Evolutionary conservation across 2,329 filamentous ascomycete genomes (phyloP).

Genomic region (Colletotrichum noveboracense): DNA sequence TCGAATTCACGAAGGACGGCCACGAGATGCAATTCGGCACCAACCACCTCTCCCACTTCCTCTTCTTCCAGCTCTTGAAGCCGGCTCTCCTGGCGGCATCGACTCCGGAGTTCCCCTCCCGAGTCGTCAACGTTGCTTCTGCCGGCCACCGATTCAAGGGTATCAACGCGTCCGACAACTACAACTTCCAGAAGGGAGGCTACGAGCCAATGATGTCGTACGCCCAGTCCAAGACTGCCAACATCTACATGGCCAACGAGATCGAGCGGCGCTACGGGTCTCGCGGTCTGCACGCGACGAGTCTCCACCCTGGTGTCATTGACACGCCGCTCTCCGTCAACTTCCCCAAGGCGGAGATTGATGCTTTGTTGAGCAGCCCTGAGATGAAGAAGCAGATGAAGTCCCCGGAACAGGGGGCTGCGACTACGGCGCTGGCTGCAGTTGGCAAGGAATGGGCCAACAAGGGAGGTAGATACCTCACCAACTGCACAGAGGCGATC

Average conservation of each 20-base stretch:
- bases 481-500: conserved; percentile 36
- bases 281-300: conserved; percentile 34
- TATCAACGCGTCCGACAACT: conserved; percentile 38
- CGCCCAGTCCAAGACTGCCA: conserved; percentile 54
- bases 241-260: conserved; percentile 55
- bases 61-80: conserved; percentile 32
- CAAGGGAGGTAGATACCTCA: conserved; percentile 51
- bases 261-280: conserved; percentile 44
- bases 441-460: conserved; percentile 45
- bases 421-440: conserved; percentile 50
- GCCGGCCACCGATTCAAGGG: conserved; percentile 40
- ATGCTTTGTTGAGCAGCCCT: neutral
- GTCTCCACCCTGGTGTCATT: conserved; percentile 8
- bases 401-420: conserved; percentile 48
- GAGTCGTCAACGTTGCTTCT: conserved; percentile 52
- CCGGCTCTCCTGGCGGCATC: neutral
- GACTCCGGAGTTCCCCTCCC: conserved; percentile 41
- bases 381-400: neutral
- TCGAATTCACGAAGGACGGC: conserved; percentile 23
- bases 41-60: conserved; percentile 32
- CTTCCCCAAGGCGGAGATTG: neutral
- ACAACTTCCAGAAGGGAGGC: conserved; percentile 14
- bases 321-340: neutral
- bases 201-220: conserved; percentile 45
- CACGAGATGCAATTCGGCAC: conserved; percentile 29